Evolutionary conservation across 2,329 filamentous ascomycete genomes (phyloP).

Genomic region (Epichloe amarillans): DNA sequence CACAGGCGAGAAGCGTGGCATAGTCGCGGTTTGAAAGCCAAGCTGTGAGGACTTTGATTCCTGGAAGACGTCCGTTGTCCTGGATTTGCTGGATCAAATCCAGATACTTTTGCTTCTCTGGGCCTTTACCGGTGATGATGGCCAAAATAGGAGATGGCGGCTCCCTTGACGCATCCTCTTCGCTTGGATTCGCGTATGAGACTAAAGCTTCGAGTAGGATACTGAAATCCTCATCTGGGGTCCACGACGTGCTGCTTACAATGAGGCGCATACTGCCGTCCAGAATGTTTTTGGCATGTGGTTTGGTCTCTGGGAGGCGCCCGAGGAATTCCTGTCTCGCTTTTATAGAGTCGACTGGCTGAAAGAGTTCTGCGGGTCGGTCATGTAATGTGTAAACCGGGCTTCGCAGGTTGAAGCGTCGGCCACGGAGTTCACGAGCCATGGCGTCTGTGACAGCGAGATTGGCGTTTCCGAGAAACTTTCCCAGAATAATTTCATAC

Average conservation of each 20-base stretch:
- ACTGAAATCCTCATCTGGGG: conserved; percentile 87
- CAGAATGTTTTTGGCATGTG: conserved; percentile 45
- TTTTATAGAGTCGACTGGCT: conserved; percentile 41
- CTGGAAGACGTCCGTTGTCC: conserved; percentile 47
- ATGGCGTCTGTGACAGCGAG: conserved; percentile 87
- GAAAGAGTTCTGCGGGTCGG: conserved; percentile 71
- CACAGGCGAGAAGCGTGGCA: conserved; percentile 66
- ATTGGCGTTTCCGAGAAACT: conserved; percentile 54
- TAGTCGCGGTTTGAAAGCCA: conserved; percentile 82
- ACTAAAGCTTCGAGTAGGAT: conserved; percentile 74
- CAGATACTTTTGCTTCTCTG: conserved; percentile 66
- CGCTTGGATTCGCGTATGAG: conserved; percentile 45
- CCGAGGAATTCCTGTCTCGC: conserved; percentile 48
- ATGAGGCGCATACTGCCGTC: conserved; percentile 52
- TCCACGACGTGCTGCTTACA: conserved; percentile 95
- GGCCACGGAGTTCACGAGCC: conserved; percentile 52
- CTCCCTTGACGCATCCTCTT: conserved; percentile 26
- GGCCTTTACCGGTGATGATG: conserved; percentile 90
- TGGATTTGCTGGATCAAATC: conserved; percentile 49
- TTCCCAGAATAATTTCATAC: conserved; percentile 65
- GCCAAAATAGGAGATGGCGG: conserved; percentile 56
- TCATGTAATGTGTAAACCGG: conserved; percentile 69
- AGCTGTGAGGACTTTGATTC: conserved; percentile 62
- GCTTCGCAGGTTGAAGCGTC: conserved; percentile 50
- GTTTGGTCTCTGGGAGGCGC: conserved; percentile 49